Percentiles rank a stretch among this genome's conserved stretches.
Evolutionary conservation across 352 stramenopile genomes (phyloP).

Genomic region (Pythium periplocum): DNA sequence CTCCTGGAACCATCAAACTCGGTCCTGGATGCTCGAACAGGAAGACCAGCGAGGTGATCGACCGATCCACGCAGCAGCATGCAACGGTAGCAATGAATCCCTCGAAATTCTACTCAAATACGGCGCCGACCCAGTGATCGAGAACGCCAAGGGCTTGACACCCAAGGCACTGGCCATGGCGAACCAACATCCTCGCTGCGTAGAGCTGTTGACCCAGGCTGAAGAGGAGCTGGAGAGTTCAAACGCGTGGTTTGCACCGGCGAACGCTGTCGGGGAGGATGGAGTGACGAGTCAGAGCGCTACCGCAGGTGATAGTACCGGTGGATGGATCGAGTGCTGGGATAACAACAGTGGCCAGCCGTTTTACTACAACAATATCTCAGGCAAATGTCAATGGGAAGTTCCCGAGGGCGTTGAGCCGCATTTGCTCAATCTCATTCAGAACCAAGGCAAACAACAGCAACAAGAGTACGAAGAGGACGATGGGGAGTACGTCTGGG

Average conservation of each 20-base stretch:
- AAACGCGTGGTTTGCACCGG: slow-evolving; percentile 47
- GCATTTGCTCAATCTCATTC: slow-evolving; percentile 15
- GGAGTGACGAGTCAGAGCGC: slow-evolving; percentile 1
- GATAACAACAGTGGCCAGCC: slow-evolving; percentile 45
- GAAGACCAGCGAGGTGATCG: slow-evolving; percentile 55
- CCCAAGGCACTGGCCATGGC: slow-evolving; percentile 37
- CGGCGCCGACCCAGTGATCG: slow-evolving; percentile 37
- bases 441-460: slow-evolving; percentile 18
- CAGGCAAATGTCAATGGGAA: slow-evolving; percentile 65
- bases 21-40: slow-evolving; percentile 66
- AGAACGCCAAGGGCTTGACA: slow-evolving; percentile 45
- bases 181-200: slow-evolving; percentile 43
- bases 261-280: slow-evolving; percentile 26
- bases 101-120: slow-evolving; percentile 43
- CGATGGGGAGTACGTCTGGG: slow-evolving; percentile 62
- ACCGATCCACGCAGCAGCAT: slow-evolving; percentile 54
- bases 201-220: slow-evolving; percentile 34
- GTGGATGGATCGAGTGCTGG: slow-evolving; percentile 60
- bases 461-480: slow-evolving; percentile 35
- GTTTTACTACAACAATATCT: slow-evolving; percentile 75
- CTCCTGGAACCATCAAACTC: slow-evolving; percentile 53
- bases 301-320: not conserved
- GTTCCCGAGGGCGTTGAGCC: slow-evolving; percentile 30
- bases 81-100: slow-evolving; percentile 44
- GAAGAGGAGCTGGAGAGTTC: slow-evolving; percentile 34